phyloP scores from a whole-genome alignment of 1,139 yeast species.

The Hyphopichia wangnamkhiaoensis region DNA sequence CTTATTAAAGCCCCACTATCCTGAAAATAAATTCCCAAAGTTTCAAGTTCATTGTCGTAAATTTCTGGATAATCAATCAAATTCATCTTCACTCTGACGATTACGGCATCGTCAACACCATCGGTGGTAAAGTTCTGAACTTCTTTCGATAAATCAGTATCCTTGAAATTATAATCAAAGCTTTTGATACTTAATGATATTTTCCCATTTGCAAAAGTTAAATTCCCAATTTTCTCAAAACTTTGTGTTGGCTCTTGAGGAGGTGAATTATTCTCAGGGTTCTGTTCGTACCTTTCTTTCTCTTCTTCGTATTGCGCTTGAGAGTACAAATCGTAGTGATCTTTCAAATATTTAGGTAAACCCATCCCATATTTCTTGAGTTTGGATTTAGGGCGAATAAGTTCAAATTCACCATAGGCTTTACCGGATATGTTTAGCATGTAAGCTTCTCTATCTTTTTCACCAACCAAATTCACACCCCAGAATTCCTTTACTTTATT shows the following conservation, averaged over 20 bases:
- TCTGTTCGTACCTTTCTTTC: constrained; percentile 25
- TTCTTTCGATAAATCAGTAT: constrained; percentile 19
- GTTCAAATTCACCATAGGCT: constrained; percentile 46
- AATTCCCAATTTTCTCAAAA: constrained; percentile 28
- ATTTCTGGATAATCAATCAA: constrained; percentile 45
- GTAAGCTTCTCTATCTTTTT: constrained; percentile 29
- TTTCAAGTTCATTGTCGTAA: constrained; percentile 43
- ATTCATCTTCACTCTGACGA: constrained; percentile 24
- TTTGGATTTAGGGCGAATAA: constrained; percentile 13
- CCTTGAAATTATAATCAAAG: constrained; percentile 24
- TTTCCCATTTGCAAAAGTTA: constrained; percentile 26
- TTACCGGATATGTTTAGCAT: constrained; percentile 54
- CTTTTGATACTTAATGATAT: constrained; percentile 24
- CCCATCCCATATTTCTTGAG: constrained; percentile 21
- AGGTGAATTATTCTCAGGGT: constrained; percentile 22
- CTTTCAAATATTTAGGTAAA: constrained; percentile 46
- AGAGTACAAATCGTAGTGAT: constrained; percentile 32
- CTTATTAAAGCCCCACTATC: constrained; percentile 68
- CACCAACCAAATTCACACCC: constrained; percentile 31
- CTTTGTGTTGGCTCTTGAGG: constrained; percentile 4
- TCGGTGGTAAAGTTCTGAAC: constrained; percentile 14
- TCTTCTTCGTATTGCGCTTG: constrained; percentile 23
- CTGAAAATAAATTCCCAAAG: constrained; percentile 72
- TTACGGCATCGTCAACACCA: constrained; percentile 31
- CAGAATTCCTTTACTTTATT: constrained; percentile 48